Base-by-base conservation (phyloP, 2,329 filamentous ascomycete genomes). In the Aspergillus fischeri region DNA sequence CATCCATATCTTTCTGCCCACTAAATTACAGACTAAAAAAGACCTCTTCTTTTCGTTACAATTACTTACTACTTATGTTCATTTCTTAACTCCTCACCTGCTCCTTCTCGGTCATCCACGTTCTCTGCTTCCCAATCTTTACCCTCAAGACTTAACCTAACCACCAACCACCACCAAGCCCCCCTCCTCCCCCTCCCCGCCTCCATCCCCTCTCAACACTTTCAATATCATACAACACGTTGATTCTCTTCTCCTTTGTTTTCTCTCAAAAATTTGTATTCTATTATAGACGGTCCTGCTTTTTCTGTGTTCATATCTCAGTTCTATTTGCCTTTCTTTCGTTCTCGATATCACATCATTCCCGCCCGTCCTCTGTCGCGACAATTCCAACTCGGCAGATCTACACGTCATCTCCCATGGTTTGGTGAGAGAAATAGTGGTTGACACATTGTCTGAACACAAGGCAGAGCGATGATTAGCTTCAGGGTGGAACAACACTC, bases 381-480 rank as follows among this genome's bases (percentile, higher is more conserved):
- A 35, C 32, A 35, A 47, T 3, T 4, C 44, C 2, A 20, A 25
- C 21, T 21, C 20, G 21, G 44, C 44, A 47, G 24, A 25, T 10
- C 10, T 14, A 47, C 21, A 14, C 10, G 20, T 14, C 32, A 58
- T 51, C 38, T 60, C 32, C 45, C 50, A 59, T 60, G 48, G 21
- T 32, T 54, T 27, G 52, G 24, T 45, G 49, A 29, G 54, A 59
- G 57, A 25, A 35, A 29, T 32, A 56, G 25, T 56, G 57, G 59
- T 69, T 73, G 67, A 72, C 67, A 56, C 59, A 66, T 66, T 53
- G 60, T 62, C 52, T 56, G 57, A 63, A 68, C 44, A 65, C 66
- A 69, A 73, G 66, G 68, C 69, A 74, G 72, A 75, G 73, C 71
- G 71, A 75, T 75, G 73, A 74, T 73, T 72, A 75, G 73, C 72